Evolutionary conservation across 1,284 basidiomycete species (phyloP).

Genomic region (Vanrija pseudolonga): DNA sequence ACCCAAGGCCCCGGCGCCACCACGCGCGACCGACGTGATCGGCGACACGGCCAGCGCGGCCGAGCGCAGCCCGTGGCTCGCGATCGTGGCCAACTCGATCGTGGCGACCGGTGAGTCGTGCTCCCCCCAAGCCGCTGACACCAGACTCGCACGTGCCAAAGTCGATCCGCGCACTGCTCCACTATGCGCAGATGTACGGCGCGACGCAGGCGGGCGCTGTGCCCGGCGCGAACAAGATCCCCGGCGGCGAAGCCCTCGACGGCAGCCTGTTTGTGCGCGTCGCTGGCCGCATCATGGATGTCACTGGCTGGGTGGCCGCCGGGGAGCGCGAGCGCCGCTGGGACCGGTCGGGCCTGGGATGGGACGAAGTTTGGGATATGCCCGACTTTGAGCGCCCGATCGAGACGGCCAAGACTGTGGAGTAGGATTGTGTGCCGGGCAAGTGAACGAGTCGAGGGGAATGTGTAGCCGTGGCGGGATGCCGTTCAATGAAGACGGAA

Average conservation of each 20-base stretch:
- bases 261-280: constrained; percentile 63
- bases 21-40: constrained; percentile 4
- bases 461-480: too few relatives aligned
- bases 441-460: too few relatives aligned
- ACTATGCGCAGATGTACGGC: constrained; percentile 56
- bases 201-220: constrained; percentile 51
- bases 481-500: too few relatives aligned
- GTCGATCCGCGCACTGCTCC: constrained; percentile 57
- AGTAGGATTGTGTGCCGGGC: too few relatives aligned
- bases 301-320: constrained; percentile 61
- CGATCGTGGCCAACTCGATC: constrained; percentile 55
- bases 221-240: constrained; percentile 51
- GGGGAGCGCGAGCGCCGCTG: constrained; percentile 52
- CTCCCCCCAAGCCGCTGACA: not conserved
- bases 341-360: constrained; percentile 63
- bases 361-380: constrained; percentile 63
- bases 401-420: too few relatives aligned
- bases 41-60: constrained; percentile 26
- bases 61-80: constrained; percentile 60
- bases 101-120: constrained; percentile 50
- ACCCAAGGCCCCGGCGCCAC: constrained; percentile 34
- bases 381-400: too few relatives aligned
- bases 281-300: constrained; percentile 61
- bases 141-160: constrained; percentile 63
- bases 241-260: constrained; percentile 54